Evolutionary conservation across 768 basidiomycete genomes (phyloP), one percentile per base, ranked within the genome.

Genomic region (Agaricus blazei): DNA sequence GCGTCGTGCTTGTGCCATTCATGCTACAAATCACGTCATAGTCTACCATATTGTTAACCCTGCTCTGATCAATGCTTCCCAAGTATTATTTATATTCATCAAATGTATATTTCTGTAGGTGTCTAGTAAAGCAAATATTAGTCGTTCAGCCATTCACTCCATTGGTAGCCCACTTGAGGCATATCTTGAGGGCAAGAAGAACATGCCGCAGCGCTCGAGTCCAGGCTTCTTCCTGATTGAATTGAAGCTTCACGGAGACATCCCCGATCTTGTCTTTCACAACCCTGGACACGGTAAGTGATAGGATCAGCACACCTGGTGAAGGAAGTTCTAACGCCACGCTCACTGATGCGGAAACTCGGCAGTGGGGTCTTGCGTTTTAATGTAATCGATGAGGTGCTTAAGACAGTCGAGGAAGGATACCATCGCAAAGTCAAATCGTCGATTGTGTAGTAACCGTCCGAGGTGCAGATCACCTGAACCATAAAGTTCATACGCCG

Each of bases 361-460:
- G 52, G 92, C 72, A 54, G 72, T 75, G 12, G 82, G 60, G 59
- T 92, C 90, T 63, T 88, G 82, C 9, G 82, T 75, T 66, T 84
- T 85, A 50, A 93, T 88, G 63, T 88, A 83, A 56, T 97, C 94
- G 71, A 93, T 85, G 27, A 98, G 73, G 65, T 98, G 93, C 63
- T 92, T 88, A 38, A 99, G 73, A 66, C 95, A 97, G 60, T 98
- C 97, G 42, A 99, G 78, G 65, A 98, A 93, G 9, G 93, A 91
- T 9, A 96, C 93, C 90, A 98, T 95, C 2, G 88, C 96, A 59
- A 89, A 81, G 70, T 98, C 95, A 69, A 98, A 99, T 15, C 96
- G 84, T 40, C 95, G 84, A 64, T 98, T 98, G 63, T 98, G 96
- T 38, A 98, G 74, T 14, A 98, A 67, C 31, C 95, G 85, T 2